These are phyloP conservation scores for Setaria italica DNA, from an alignment of 202 grass and related monocot genomes.

Conservation along the genomic window DNA sequence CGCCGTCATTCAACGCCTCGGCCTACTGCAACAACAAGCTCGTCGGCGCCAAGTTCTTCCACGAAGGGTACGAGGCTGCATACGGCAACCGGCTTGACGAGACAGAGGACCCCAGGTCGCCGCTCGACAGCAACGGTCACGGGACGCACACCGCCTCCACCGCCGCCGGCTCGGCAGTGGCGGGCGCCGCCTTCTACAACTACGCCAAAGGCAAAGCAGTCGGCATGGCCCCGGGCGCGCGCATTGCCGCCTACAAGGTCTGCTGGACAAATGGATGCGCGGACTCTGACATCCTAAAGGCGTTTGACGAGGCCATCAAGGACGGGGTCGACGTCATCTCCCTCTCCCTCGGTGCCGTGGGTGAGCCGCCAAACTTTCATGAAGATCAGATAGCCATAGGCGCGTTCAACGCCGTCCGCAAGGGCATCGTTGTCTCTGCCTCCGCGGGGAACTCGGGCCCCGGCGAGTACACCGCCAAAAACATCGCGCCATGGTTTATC, in stretches of 20 bases:
- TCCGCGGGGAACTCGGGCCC: slow-evolving; percentile 49
- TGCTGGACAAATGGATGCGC: slow-evolving; percentile 30
- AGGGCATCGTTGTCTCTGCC: slow-evolving; percentile 52
- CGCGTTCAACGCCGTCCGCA: slow-evolving; percentile 34
- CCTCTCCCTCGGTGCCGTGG: slow-evolving; percentile 35
- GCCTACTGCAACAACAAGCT: slow-evolving; percentile 57
- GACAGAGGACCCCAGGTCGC: slow-evolving; percentile 37
- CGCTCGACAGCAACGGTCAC: slow-evolving; percentile 49
- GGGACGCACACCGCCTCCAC: slow-evolving; percentile 60
- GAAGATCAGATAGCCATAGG: slow-evolving; percentile 22
- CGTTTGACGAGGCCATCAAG: slow-evolving; percentile 41
- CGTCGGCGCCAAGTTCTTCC: slow-evolving; percentile 57
- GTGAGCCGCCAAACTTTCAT: neutral
- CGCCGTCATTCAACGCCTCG: slow-evolving; percentile 40
- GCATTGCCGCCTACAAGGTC: slow-evolving; percentile 57
- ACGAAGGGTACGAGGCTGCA: slow-evolving; percentile 36
- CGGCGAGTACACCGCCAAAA: neutral
- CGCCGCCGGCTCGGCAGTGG: slow-evolving; percentile 37
- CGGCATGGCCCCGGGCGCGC: slow-evolving; percentile 49
- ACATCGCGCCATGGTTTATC: slow-evolving; percentile 54
- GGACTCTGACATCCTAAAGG: slow-evolving; percentile 37
- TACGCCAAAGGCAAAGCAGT: slow-evolving; percentile 33
- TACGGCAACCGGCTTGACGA: neutral
- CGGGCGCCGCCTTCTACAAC: slow-evolving; percentile 34
- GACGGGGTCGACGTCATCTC: slow-evolving; percentile 54